Conservation (phyloP, 331 rosid species). For the Saraca asoca region DNA sequence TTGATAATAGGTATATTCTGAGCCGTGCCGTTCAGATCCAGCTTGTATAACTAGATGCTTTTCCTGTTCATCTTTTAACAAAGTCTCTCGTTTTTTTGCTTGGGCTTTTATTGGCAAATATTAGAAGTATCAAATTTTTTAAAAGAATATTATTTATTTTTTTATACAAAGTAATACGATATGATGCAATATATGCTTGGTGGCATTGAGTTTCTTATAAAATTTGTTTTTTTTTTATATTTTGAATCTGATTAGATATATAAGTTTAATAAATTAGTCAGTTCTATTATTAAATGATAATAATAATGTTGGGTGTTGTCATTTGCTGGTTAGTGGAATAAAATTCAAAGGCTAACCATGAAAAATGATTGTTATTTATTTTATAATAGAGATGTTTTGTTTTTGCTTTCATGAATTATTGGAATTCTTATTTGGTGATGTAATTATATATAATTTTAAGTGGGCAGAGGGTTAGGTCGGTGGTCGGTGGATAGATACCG, state of each 20-base stretch:
- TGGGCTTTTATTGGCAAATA: slow-evolving; percentile 2
- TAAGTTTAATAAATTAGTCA: too few species aligned
- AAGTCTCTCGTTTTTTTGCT: not conserved
- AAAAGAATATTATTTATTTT: not conserved
- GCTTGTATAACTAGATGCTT: slow-evolving; percentile 17
- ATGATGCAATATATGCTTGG: too few species aligned
- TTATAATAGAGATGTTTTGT: slow-evolving; percentile 10
- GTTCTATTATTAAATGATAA: too few species aligned
- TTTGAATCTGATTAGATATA: too few species aligned
- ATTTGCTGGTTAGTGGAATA: slow-evolving; percentile 48
- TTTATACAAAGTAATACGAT: too few species aligned
- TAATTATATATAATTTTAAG: slow-evolving; percentile 35
- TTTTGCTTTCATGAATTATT: slow-evolving; percentile 21
- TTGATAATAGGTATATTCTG: slow-evolving; percentile 5
- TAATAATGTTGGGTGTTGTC: slow-evolving; percentile 44
- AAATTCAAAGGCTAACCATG: slow-evolving; percentile 39
- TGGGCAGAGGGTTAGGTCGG: slow-evolving; percentile 64
- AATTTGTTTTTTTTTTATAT: too few species aligned
- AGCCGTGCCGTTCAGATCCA: slow-evolving; percentile 24
- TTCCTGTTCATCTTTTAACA: not conserved
- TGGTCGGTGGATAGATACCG: slow-evolving; percentile 92
- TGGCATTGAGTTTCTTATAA: too few species aligned
- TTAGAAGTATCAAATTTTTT: not conserved
- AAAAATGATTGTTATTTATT: not conserved
- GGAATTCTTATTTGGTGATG: not conserved